phyloP scores from a whole-genome alignment of 2,329 filamentous ascomycete genomes.

The Neonectria punicea region DNA sequence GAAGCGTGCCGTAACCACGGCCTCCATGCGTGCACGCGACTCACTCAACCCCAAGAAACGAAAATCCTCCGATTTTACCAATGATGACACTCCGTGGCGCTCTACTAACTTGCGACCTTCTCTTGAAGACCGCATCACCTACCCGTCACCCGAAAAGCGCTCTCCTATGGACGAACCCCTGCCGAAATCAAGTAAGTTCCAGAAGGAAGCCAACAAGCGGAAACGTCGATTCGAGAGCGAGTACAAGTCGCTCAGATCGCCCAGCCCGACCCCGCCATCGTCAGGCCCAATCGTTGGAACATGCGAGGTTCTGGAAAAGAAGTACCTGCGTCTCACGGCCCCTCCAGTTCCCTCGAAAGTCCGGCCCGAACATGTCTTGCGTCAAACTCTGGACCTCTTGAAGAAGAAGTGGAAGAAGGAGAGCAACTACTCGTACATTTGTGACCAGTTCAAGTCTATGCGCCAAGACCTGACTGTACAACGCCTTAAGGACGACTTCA shows the following conservation, averaged over 20 bases:
- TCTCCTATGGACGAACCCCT: slow-evolving; percentile 57
- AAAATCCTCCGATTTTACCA: slow-evolving; percentile 76
- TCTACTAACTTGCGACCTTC: slow-evolving; percentile 68
- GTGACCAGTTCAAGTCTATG: slow-evolving; percentile 98
- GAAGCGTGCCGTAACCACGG: slow-evolving; percentile 49
- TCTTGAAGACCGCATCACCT: slow-evolving; percentile 82
- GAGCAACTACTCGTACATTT: slow-evolving; percentile 96
- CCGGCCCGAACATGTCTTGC: slow-evolving; percentile 82
- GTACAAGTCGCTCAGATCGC: slow-evolving; percentile 67
- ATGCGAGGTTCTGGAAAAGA: slow-evolving; percentile 87
- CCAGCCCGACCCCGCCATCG: slow-evolving; percentile 66
- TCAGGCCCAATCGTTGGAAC: slow-evolving; percentile 85
- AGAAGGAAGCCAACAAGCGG: slow-evolving; percentile 90
- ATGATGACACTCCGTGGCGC: slow-evolving; percentile 77
- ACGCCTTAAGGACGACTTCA: slow-evolving; percentile 96
- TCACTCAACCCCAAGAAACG: slow-evolving; percentile 74
- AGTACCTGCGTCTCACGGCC: slow-evolving; percentile 91
- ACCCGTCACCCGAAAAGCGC: slow-evolving; percentile 58
- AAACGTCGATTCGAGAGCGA: slow-evolving; percentile 84
- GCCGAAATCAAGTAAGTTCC: slow-evolving; percentile 83
- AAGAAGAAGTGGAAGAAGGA: slow-evolving; percentile 96
- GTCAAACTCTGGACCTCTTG: slow-evolving; percentile 85
- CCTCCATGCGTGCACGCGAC: slow-evolving; percentile 39
- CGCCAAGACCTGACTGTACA: slow-evolving; percentile 98
- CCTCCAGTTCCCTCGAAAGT: slow-evolving; percentile 90